Base-by-base conservation (phyloP, 306 rosid genomes). In the Begonia masoniana region DNA sequence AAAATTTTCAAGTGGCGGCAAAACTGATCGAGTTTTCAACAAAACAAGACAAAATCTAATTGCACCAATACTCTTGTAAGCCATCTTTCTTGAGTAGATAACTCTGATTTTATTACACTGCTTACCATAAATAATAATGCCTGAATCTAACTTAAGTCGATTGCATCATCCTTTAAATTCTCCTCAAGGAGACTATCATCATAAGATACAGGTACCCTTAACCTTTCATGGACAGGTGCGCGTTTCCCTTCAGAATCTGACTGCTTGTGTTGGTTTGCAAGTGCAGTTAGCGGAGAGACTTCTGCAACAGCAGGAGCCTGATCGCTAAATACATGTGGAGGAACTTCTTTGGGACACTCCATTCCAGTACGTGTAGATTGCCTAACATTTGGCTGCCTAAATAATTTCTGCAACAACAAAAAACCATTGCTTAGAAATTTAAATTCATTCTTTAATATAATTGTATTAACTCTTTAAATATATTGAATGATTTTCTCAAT, bases 151-250 rank as follows among this genome's bases (percentile, higher is more conserved):
- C 39, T 5, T 1, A 5, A 31, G 39, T 31, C 0, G 39, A 31
- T 31, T 31, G 49, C 4, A 45, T 45, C 15, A 45, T 45, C 4
- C n/a, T 6, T 45, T 0, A 10, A 45, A 45, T 45, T 39, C 57
- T 43, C 58, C 47, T 7, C 41, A 16, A 88, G 86, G 48, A 88
- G 71, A 26, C 74, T 84, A 57, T 88, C 95, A 42, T 79, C 97
- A 60, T 88, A 84, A 11, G 93, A 79, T 59, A 82, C 84, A 19
- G 88, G 92, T 42, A 67, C 35, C 76, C 97, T 77, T 65, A 88
- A 62, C 62, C 95, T 82, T 13, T 84, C 88, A 72, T 55, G 79
- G 47, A 88, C 71, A 54, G 86, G 59, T 10, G 50, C 24, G 2
- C 62, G 76, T 52, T 82, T 82, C 51, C 52, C 76, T 60, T 53